Evolutionary conservation across 148 eudicot species (phyloP).

Genomic region (Rhododendron kiyosumense): DNA sequence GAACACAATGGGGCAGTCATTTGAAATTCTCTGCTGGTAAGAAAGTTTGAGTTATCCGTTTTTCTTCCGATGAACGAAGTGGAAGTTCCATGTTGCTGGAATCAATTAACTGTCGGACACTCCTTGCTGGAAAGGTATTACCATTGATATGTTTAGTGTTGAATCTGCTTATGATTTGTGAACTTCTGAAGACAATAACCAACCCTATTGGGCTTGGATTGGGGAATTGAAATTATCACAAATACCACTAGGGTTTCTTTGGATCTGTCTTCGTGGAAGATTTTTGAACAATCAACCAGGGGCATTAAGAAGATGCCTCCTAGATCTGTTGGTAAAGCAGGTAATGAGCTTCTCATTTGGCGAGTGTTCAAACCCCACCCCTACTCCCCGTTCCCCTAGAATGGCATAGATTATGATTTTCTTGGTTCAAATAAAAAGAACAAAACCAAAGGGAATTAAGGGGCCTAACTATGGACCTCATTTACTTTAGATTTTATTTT

Average conservation of each 20-base stretch:
- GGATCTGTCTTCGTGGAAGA: too few relatives aligned
- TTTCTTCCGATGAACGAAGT: neutral
- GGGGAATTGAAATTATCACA: neutral
- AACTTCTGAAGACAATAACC: neutral
- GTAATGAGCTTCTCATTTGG: too few relatives aligned
- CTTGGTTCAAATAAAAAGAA: too few relatives aligned
- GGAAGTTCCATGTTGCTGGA: neutral
- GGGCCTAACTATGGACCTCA: too few relatives aligned
- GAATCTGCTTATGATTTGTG: neutral
- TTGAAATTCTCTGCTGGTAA: neutral
- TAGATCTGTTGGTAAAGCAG: too few relatives aligned
- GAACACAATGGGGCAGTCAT: neutral
- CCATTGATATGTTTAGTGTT: neutral
- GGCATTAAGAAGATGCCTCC: neutral
- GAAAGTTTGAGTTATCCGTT: neutral
- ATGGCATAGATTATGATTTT: too few relatives aligned
- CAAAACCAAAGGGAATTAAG: too few relatives aligned
- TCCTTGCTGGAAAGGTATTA: neutral
- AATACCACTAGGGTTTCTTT: too few relatives aligned
- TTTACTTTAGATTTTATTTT: too few relatives aligned
- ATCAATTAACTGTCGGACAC: neutral
- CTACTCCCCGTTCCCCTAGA: too few relatives aligned
- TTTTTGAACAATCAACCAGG: too few relatives aligned
- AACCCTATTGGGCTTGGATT: neutral
- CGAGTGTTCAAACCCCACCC: too few relatives aligned